Evolutionary conservation across 768 basidiomycete genomes (phyloP).

Genomic region (Rhizopogon vinicolor): DNA sequence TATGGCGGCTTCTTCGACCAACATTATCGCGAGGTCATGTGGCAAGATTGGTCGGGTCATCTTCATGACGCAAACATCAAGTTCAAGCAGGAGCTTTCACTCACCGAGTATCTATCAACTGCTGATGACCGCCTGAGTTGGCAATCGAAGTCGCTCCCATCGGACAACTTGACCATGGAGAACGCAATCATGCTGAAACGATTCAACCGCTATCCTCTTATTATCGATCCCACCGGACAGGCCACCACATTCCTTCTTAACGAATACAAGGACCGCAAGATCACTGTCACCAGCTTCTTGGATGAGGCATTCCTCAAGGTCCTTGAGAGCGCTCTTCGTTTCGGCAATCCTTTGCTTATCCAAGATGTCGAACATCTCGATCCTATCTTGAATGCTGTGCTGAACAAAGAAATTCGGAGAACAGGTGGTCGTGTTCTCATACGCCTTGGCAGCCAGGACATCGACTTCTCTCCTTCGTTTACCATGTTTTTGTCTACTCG

Average conservation of each 20-base stretch:
- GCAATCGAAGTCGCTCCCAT: conserved; percentile 94
- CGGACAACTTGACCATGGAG: conserved; percentile 93
- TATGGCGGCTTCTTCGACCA: conserved; percentile 99
- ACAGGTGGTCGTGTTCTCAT: conserved; percentile 98
- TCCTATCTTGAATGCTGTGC: conserved; percentile 93
- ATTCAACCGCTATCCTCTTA: conserved; percentile 95
- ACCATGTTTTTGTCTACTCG: conserved; percentile 98
- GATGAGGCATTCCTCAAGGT: conserved; percentile 99
- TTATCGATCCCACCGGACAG: conserved; percentile 98
- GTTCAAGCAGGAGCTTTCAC: conserved; percentile 87
- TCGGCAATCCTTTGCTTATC: conserved; percentile 95
- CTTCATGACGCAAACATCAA: conserved; percentile 85
- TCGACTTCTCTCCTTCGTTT: conserved; percentile 99
- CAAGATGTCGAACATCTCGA: conserved; percentile 98
- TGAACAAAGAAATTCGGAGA: conserved; percentile 93
- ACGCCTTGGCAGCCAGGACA: conserved; percentile 94
- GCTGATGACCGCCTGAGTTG: conserved; percentile 94
- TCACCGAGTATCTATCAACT: conserved; percentile 94
- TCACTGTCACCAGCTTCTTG: conserved; percentile 96
- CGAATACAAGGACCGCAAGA: conserved; percentile 94
- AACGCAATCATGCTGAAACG: conserved; percentile 99
- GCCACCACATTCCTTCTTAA: conserved; percentile 92
- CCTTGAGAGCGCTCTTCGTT: conserved; percentile 96
- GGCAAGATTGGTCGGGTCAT: conserved; percentile 92
- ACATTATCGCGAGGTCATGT: conserved; percentile 95